Evolutionary conservation across 192 early-diverging fungal species (phyloP).

Genomic region (Helicostylum pulchrum): DNA sequence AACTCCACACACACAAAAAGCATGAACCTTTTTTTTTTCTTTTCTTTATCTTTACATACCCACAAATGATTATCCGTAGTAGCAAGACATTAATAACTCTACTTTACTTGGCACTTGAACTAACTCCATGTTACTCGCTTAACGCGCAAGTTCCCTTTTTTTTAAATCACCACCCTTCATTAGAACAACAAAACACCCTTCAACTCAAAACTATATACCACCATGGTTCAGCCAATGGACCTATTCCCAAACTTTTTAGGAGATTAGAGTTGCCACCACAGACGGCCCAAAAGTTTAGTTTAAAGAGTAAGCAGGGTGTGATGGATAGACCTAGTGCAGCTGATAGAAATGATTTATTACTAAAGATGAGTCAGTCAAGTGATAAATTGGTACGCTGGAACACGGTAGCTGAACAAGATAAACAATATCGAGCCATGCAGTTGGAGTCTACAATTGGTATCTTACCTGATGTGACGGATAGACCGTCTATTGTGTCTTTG

Average conservation of each 20-base stretch:
- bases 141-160: not conserved
- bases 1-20: not conserved
- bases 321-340: not conserved
- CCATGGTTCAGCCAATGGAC: conserved; percentile 25
- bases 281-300: not conserved
- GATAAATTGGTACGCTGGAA: not conserved
- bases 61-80: not conserved
- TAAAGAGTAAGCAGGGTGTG: too few relatives aligned
- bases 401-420: conserved; percentile 7
- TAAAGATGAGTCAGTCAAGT: not conserved
- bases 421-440: not conserved
- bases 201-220: conserved; percentile 34
- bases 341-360: conserved; percentile 6
- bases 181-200: too few relatives aligned
- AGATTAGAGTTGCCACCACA: conserved; percentile 8
- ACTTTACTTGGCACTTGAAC: not conserved
- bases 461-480: conserved; percentile 72
- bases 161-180: not conserved
- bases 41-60: not conserved
- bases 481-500: conserved; percentile 65
- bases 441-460: conserved; percentile 14
- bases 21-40: not conserved
- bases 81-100: not conserved
- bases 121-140: not conserved
- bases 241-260: conserved; percentile 30